Conservation (phyloP, 2,329 filamentous ascomycete species). For the Hysterium pulicare region DNA sequence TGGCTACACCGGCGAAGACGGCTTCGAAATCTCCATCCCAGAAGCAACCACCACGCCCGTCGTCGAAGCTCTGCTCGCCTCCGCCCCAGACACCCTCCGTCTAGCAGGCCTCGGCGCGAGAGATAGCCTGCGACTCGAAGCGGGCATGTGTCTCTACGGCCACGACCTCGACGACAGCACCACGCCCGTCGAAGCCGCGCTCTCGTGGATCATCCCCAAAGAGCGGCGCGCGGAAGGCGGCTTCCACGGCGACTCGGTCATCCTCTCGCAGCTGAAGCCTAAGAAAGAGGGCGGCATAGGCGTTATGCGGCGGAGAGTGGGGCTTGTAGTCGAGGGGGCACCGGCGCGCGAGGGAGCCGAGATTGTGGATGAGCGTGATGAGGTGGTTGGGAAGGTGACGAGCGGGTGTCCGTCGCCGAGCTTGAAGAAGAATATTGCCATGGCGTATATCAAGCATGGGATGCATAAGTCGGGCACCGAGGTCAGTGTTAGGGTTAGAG, state of each 20-base stretch:
- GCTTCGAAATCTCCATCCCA: conserved; percentile 91
- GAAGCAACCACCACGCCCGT: conserved; percentile 62
- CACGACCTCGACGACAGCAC: conserved; percentile 84
- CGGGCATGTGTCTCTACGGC: conserved; percentile 99
- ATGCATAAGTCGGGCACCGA: conserved; percentile 82
- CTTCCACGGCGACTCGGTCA: conserved; percentile 82
- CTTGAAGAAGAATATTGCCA: conserved; percentile 86
- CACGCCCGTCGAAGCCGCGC: conserved; percentile 63
- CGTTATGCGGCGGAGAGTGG: conserved; percentile 70
- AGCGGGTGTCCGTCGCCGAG: conserved; percentile 88
- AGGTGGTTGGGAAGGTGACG: conserved; percentile 75
- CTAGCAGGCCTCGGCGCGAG: conserved; percentile 86
- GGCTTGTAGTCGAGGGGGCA: conserved; percentile 77
- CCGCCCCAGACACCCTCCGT: conserved; percentile 63
- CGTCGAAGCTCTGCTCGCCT: conserved; percentile 65
- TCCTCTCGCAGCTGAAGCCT: conserved; percentile 72
- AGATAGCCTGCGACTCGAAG: conserved; percentile 89
- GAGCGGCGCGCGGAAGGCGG: conserved; percentile 65
- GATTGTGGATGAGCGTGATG: conserved; percentile 63
- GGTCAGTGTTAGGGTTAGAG: conserved; percentile 72
- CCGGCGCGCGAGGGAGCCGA: conserved; percentile 86
- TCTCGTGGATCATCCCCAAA: conserved; percentile 82
- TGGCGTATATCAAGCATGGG: conserved; percentile 84
- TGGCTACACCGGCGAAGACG: conserved; percentile 96
- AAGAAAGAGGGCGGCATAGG: conserved; percentile 69